phyloP scores from a whole-genome alignment of 345 rosid genomes.

The Clarkia xantiana region DNA sequence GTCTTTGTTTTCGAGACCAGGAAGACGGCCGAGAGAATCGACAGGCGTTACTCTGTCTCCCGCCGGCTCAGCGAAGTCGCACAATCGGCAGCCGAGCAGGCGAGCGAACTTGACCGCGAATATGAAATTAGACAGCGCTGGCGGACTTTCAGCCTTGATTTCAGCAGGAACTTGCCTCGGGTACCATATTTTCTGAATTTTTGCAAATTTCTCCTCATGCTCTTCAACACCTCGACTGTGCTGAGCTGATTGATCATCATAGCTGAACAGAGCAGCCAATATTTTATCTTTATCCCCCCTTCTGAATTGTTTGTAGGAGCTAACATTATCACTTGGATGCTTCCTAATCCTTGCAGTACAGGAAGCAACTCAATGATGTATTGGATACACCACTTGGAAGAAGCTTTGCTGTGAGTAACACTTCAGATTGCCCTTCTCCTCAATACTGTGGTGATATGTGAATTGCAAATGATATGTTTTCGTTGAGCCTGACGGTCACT shows the following conservation, averaged over 20 bases:
- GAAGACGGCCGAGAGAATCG: conserved; percentile 70
- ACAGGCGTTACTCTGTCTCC: conserved; percentile 68
- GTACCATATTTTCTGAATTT: conserved; percentile 18
- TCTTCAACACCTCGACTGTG: background rate
- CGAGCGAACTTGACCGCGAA: conserved; percentile 72
- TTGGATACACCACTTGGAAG: conserved; percentile 65
- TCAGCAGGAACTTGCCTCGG: conserved; percentile 71
- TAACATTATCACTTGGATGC: background rate
- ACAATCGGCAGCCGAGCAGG: conserved; percentile 42
- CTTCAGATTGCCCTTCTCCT: background rate
- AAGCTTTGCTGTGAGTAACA: conserved; percentile 45
- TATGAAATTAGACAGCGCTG: conserved; percentile 48
- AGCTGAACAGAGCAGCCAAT: background rate
- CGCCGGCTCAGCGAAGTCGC: conserved; percentile 44
- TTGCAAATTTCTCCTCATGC: background rate
- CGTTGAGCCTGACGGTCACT: background rate
- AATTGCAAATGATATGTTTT: background rate
- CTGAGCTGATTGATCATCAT: background rate
- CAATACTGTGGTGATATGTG: background rate
- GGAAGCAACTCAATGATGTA: conserved; percentile 60
- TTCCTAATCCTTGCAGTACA: conserved; percentile 48
- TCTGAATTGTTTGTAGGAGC: too few relatives aligned
- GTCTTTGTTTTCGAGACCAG: conserved; percentile 62
- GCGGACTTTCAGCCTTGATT: conserved; percentile 52
- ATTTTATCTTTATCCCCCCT: background rate